Evolutionary conservation across 129 eudicot species (phyloP).

Genomic region (Heracleum sosnowskyi): DNA sequence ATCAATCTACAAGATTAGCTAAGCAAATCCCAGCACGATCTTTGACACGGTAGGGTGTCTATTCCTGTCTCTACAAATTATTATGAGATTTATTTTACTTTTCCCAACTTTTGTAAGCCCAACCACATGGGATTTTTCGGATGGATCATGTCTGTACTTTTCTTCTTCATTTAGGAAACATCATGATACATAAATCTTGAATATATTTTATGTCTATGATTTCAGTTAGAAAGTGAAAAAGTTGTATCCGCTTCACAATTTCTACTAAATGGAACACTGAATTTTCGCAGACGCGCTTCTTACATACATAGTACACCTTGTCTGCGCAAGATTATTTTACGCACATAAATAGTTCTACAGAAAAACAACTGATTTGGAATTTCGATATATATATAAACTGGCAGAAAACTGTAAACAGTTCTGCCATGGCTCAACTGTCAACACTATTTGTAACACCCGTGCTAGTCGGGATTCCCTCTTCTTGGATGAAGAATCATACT

Average conservation of each 20-base stretch:
- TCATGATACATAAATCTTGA: background rate
- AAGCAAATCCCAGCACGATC: slow-evolving; percentile 25
- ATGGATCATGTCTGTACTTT: slow-evolving; percentile 22
- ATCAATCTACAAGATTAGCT: slow-evolving; percentile 5
- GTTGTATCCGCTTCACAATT: background rate
- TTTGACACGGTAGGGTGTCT: slow-evolving; percentile 30
- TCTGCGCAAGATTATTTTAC: background rate
- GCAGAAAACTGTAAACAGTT: background rate
- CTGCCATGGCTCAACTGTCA: background rate
- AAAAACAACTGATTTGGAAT: background rate
- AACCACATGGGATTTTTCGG: slow-evolving; percentile 24
- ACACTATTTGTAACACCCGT: background rate
- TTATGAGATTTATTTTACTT: slow-evolving; percentile 22
- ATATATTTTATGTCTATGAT: background rate
- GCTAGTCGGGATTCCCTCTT: background rate
- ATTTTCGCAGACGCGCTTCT: background rate
- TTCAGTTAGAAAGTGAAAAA: background rate
- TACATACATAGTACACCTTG: background rate
- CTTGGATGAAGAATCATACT: background rate
- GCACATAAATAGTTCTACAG: background rate
- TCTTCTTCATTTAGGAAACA: slow-evolving; percentile 30
- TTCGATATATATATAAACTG: background rate
- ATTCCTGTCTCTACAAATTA: slow-evolving; percentile 23
- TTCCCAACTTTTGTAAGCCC: slow-evolving; percentile 16
- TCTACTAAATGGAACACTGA: too few species aligned